A percentile compares a stretch with the other conserved stretches of the same genome.
Conservation (phyloP, 2,329 filamentous ascomycete species). For the Cercospora sp. region DNA sequence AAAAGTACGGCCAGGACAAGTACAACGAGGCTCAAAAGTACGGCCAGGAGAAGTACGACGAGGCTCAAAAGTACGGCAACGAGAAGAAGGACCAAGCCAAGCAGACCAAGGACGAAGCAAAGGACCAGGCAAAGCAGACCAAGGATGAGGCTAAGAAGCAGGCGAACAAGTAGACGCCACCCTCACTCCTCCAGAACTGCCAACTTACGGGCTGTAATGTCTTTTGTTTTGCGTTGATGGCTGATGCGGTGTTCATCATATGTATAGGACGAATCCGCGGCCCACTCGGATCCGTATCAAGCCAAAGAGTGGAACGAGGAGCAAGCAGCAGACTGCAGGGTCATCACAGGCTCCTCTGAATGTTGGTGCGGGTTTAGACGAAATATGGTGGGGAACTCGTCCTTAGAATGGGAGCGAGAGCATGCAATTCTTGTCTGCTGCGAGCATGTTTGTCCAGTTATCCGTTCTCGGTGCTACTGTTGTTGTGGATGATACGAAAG, state of each 20-base stretch:
- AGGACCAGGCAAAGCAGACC: conserved; percentile 36
- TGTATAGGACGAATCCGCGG: not conserved
- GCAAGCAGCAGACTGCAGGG: not conserved
- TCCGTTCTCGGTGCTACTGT: not conserved
- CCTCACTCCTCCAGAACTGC: not conserved
- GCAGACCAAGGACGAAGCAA: conserved; percentile 31
- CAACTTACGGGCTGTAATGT: not conserved
- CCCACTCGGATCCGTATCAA: not conserved
- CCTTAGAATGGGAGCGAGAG: not conserved
- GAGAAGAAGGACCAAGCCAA: conserved; percentile 32
- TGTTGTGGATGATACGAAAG: not conserved
- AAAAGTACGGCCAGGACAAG: conserved; percentile 36
- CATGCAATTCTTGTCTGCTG: not conserved
- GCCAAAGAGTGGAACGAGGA: not conserved
- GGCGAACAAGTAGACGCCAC: conserved; percentile 28
- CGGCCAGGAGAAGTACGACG: conserved; percentile 32
- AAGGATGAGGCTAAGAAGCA: conserved; percentile 33
- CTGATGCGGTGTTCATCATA: conserved; percentile 3
- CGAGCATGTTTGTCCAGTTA: not conserved
- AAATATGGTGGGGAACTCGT: not conserved
- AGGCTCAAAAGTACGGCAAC: conserved; percentile 35
- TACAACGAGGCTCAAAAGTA: conserved; percentile 33
- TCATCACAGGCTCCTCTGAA: not conserved
- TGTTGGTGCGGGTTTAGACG: not conserved
- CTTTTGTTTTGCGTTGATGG: conserved; percentile 6